Evolutionary conservation across 2,329 filamentous ascomycete genomes (phyloP).

Genomic region (Hirsutella thompsonii): DNA sequence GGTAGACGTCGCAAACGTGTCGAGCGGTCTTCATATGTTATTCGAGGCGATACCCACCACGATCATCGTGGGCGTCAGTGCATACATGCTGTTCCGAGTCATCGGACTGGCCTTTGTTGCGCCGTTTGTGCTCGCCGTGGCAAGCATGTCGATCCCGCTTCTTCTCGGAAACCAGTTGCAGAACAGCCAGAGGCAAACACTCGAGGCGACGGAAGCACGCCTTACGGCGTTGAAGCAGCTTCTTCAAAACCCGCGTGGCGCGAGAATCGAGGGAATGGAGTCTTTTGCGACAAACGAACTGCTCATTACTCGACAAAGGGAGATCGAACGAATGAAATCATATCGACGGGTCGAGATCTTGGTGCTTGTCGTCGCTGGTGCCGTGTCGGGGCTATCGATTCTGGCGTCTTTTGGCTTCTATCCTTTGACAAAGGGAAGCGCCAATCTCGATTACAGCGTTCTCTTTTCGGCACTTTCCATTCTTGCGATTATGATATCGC

Average conservation of each 20-base stretch:
- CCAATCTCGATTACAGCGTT: background rate
- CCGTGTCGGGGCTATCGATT: background rate
- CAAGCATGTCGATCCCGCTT: background rate
- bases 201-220: background rate
- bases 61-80: background rate
- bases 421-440: background rate
- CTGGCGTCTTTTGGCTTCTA: conserved; percentile 1
- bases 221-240: background rate
- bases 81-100: conserved; percentile 1
- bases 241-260: background rate
- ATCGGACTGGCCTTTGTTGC: background rate
- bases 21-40: background rate
- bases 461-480: conserved; percentile 1
- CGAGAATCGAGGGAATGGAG: conserved; percentile 1
- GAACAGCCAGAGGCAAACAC: background rate
- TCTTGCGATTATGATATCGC: conserved; percentile 2
- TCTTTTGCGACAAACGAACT: background rate
- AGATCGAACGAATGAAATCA: background rate
- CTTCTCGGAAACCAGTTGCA: background rate
- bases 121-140: background rate
- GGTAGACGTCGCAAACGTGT: background rate
- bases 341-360: background rate
- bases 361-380: background rate
- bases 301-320: background rate
- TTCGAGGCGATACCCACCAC: background rate